Base-by-base conservation (phyloP, 129 eudicot species). In the Erigeron canadensis region DNA sequence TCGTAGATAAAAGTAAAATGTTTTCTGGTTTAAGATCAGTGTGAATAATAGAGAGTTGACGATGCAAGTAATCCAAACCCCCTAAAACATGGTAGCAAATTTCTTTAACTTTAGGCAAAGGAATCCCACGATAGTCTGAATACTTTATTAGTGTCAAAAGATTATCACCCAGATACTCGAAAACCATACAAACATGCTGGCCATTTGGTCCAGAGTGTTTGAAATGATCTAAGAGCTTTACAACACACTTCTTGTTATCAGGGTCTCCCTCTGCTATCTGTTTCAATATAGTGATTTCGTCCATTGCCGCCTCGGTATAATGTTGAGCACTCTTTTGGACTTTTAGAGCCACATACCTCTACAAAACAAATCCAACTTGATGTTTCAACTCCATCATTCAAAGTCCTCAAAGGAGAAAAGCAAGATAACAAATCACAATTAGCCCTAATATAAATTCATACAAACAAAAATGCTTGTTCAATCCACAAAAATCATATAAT, bases 141-240 rank as follows among this genome's bases (percentile, higher is more conserved):
- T 89, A 92, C 79, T 92, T 89, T 4, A 88, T 86, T 8, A 92
- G 84, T 23, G 96, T 88, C 81, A 92, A 56, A 37, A 92, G 95
- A 77, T 86, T 92, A 83, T 92, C 98, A 8, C 98, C 98, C 84
- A 92, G 60, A 75, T 84, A 92, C 78, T 92, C 96, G 74, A 92
- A 89, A 19, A 89, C 96, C 98, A 92, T 92, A 66, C 96, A 92
- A 42, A 92, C 89, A 77, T 92, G 98, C 73, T 92, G 95, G 63
- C 98, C 96, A 42, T 92, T 92, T n/a, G 91, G 96, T 62, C 98
- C 98, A 4, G 89, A 92, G 84, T 89, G 98, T 79, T 92, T 92
- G 54, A 92, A 92, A 75, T 92, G 89, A 78, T 92, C 98, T 80
- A 92, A 53, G 58, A 92, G 91, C 86, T 92, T 89, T 56, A 92